Conservation (phyloP, 768 basidiomycete genomes). For the Auriscalpium microsporum region DNA sequence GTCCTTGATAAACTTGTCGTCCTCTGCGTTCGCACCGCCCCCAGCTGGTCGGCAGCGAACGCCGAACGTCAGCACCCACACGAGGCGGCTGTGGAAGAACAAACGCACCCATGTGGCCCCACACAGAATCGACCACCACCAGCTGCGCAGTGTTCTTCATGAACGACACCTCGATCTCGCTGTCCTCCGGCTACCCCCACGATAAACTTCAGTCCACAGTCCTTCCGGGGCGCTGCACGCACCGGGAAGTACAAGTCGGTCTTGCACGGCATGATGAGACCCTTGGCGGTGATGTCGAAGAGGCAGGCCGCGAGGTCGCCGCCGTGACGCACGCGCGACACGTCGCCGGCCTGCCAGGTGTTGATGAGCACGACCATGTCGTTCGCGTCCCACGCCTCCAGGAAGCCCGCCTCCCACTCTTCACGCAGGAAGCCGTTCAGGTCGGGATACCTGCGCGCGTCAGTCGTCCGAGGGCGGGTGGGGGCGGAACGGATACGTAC, state of each 20-base stretch:
- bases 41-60: background rate
- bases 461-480: too few species aligned
- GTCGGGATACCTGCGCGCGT: conserved; percentile 31
- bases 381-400: conserved; percentile 45
- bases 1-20: background rate
- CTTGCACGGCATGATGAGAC: conserved; percentile 47
- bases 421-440: conserved; percentile 40
- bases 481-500: conserved; percentile 19
- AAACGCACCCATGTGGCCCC: conserved; percentile 47
- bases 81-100: too few species aligned
- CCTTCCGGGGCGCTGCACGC: background rate
- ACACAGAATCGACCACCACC: conserved; percentile 45
- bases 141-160: conserved; percentile 35
- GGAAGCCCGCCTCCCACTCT: conserved; percentile 39
- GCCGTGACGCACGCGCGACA: conserved; percentile 35
- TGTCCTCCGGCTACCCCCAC: conserved; percentile 44
- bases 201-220: background rate
- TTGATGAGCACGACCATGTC: conserved; percentile 39
- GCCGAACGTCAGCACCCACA: too few species aligned
- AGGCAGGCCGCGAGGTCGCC: conserved; percentile 36
- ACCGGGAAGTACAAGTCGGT: conserved; percentile 51
- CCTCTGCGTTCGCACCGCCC: background rate
- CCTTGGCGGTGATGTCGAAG: conserved; percentile 36
- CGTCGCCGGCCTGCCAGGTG: conserved; percentile 44
- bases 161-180: conserved; percentile 36